Evolutionary conservation across 1,284 basidiomycete genomes (phyloP), one percentile per base, ranked within the genome.

Genomic region (Thelephora terrestris): DNA sequence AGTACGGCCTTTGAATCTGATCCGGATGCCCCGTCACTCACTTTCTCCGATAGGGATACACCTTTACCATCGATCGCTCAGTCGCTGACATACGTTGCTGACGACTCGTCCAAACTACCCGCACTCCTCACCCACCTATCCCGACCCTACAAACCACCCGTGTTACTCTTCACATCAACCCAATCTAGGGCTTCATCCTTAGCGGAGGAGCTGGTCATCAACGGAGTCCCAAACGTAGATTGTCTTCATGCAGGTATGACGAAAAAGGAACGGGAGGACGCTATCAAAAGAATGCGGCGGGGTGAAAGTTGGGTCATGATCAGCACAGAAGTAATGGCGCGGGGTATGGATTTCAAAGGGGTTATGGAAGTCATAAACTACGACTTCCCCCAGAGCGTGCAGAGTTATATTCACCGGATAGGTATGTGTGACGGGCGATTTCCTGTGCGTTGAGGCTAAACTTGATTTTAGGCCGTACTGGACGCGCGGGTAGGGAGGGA

Each of bases 291-390:
- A 18, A 97, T 99, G 80, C 81, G 89, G 42, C 74, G 75, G 55
- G 95, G 92, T 0, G 78, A 86, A 58, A 86, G 89, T 52, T 97
- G 93, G 93, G 78, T 93, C 23, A 79, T 97, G 74, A 78, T 96
- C 45, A 89, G 85, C 55, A 97, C 93, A 14, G 94, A 97, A 61
- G 88, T 96, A 35, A 87, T 96, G 84, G 92, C 91, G 10, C 77
- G 96, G 55, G 96, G 95, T 4, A 94, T 99, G 81, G 95, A 99
- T 63, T 98, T 99, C 71, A 89, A 90, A 63, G 93, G 93, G 12
- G 85, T 99, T 39, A 76, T 86, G 53, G 84, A 97, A 57, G 94
- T 99, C 10, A 86, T 99, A 63, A 99, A 97, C 66, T 97, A 93
- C 60, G 93, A 96, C 65, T 95, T 96, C 65, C 93, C 93, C 2